Conservation (phyloP, 805 yeast genomes). For the Saturnispora gosingensis region DNA sequence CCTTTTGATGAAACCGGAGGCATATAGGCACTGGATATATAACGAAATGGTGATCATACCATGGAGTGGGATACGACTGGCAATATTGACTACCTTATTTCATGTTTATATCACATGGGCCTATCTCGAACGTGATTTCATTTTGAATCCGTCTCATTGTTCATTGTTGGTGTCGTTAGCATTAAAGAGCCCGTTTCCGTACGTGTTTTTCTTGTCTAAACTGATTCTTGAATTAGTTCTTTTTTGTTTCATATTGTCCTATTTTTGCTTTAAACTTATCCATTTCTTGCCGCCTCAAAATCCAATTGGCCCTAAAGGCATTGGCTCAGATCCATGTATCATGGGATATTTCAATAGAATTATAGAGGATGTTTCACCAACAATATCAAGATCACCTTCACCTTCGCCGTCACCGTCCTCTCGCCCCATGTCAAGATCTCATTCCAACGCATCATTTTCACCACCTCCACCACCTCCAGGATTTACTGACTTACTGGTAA, state of each 20-base stretch:
- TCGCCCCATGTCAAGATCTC: neutral
- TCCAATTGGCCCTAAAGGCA: neutral
- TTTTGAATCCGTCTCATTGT: slow-evolving; percentile 16
- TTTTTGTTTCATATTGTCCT: slow-evolving; percentile 10
- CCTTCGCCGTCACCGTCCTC: slow-evolving; percentile 2
- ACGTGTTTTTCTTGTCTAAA: slow-evolving; percentile 44
- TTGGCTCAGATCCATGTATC: slow-evolving; percentile 6
- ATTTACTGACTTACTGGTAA: neutral
- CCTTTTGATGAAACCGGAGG: slow-evolving; percentile 76
- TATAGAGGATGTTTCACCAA: neutral
- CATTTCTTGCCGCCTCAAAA: slow-evolving; percentile 3
- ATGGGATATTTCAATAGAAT: neutral
- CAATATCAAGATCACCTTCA: slow-evolving; percentile 1
- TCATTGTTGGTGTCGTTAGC: slow-evolving; percentile 23
- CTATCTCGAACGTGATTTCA: slow-evolving; percentile 56
- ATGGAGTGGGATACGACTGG: slow-evolving; percentile 32
- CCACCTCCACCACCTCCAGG: slow-evolving; percentile 3
- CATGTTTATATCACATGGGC: slow-evolving; percentile 94
- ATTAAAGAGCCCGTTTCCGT: slow-evolving; percentile 38
- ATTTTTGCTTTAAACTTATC: slow-evolving; percentile 19
- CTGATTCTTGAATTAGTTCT: slow-evolving; percentile 32
- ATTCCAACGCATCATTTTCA: neutral
- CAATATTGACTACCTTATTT: slow-evolving; percentile 60
- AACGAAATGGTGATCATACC: neutral
- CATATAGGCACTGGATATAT: slow-evolving; percentile 51